These are phyloP conservation scores for Stephanodiscus minutulus DNA, from an alignment of 108 stramenopile species.

Conservation along the genomic window DNA sequence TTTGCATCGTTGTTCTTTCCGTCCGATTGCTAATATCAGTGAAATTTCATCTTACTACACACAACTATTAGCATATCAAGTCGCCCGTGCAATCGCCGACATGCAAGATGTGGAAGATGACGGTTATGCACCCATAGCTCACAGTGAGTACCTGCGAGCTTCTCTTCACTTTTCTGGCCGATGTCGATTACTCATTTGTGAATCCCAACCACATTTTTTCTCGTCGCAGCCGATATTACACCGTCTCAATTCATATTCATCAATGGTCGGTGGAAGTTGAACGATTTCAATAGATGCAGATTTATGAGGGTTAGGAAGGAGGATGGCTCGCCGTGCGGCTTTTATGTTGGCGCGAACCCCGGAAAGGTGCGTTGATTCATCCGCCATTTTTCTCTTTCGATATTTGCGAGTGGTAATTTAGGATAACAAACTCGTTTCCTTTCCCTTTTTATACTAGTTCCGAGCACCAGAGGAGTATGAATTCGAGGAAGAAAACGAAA, in stretches of 20 bases:
- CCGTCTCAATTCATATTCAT: constrained; percentile 65
- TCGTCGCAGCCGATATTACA: constrained; percentile 54
- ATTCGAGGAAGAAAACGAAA: constrained; percentile 63
- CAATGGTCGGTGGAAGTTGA: constrained; percentile 66
- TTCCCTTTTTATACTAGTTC: constrained; percentile 16
- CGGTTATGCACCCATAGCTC: constrained; percentile 61
- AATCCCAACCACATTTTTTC: background rate
- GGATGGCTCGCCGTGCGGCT: constrained; percentile 56
- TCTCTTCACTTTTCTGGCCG: background rate
- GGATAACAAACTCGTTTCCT: background rate
- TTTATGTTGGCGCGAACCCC: constrained; percentile 57
- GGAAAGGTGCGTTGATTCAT: constrained; percentile 38
- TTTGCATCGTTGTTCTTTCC: background rate
- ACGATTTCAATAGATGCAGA: constrained; percentile 79
- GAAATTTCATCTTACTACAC: background rate
- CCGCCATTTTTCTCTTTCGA: constrained; percentile 1
- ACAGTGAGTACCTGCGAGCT: constrained; percentile 38
- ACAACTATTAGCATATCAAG: constrained; percentile 53
- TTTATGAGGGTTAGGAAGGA: constrained; percentile 49
- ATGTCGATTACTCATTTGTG: background rate
- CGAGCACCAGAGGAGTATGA: constrained; percentile 76
- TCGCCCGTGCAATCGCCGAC: constrained; percentile 60
- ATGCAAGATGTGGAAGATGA: constrained; percentile 65
- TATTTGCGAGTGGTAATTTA: constrained; percentile 2
- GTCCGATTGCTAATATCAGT: background rate